Percentiles rank a stretch among this genome's conserved stretches.
phyloP scores from a whole-genome alignment of 139 green algal species.

The Chlorella ohadii region DNA sequence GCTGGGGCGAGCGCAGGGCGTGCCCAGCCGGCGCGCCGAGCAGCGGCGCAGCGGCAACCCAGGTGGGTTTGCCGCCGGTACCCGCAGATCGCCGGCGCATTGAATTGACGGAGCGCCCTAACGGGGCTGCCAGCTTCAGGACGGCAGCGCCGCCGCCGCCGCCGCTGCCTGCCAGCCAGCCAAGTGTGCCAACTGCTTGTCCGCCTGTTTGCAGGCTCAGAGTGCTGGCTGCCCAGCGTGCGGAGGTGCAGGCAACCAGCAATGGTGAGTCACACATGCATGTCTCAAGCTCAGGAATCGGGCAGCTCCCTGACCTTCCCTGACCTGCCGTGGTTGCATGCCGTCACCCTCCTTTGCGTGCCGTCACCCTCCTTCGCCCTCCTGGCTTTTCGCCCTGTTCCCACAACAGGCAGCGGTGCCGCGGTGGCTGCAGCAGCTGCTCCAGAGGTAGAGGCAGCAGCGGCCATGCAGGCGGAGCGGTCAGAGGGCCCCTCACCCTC shows the following conservation, averaged over 20 bases:
- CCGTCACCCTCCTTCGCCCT: too few relatives aligned
- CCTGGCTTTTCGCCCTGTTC: too few relatives aligned
- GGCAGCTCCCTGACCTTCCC: too few relatives aligned
- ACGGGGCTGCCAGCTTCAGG: not conserved
- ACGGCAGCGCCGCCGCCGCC: not conserved
- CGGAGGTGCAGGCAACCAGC: not conserved
- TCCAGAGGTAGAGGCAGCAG: not conserved
- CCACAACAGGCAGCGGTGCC: constrained; percentile 12
- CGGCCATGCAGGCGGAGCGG: not conserved
- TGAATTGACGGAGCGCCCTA: not conserved
- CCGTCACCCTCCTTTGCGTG: too few relatives aligned
- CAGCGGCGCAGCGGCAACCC: not conserved
- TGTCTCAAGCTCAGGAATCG: too few relatives aligned
- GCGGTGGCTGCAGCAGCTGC: not conserved
- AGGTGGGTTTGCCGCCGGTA: not conserved
- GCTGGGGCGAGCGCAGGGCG: too few relatives aligned
- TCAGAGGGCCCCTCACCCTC: not conserved
- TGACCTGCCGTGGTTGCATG: too few relatives aligned
- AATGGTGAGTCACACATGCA: not conserved
- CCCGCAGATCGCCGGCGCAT: not conserved
- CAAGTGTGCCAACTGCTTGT: too few relatives aligned
- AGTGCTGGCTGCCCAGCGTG: not conserved
- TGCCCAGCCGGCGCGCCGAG: too few relatives aligned
- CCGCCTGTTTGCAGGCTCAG: constrained; percentile 10
- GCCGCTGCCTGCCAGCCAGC: not conserved